Evolutionary conservation across 441 rosid genomes (phyloP).

Genomic region (Erodium trifolium): DNA sequence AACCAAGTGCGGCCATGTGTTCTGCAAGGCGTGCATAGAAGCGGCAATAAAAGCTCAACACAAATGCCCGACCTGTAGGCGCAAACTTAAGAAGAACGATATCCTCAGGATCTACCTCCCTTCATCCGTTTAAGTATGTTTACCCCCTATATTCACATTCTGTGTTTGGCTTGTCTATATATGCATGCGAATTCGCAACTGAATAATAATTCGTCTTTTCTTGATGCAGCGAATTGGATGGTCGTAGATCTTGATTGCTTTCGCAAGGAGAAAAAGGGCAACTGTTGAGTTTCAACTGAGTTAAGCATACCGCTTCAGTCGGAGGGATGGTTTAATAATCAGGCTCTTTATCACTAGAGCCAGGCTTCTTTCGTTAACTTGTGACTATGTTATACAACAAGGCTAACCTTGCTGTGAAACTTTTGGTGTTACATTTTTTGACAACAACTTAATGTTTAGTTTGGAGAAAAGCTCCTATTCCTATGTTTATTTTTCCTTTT

Average conservation of each 20-base stretch:
- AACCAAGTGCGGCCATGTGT: not conserved
- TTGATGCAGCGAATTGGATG: not conserved
- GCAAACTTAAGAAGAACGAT: not conserved
- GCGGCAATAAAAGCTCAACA: not conserved
- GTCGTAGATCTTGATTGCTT: not conserved
- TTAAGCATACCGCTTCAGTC: no score
- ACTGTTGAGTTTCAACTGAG: not conserved
- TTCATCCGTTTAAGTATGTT: not conserved
- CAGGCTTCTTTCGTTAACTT: not conserved
- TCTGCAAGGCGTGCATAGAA: not conserved
- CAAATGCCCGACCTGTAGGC: slow-evolving; percentile 4
- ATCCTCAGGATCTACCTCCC: slow-evolving; percentile 7
- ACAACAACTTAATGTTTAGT: not conserved
- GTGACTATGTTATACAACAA: not conserved
- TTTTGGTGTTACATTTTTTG: not conserved
- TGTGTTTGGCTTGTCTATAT: not conserved
- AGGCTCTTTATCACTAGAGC: not conserved
- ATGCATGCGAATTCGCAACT: no score
- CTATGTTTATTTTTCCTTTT: no score
- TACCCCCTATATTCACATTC: not conserved
- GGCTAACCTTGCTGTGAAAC: not conserved
- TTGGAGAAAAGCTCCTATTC: no score
- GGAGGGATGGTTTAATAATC: not conserved
- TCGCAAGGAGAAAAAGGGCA: not conserved
- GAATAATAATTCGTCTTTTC: not conserved